Evolutionary conservation across 2,329 filamentous ascomycete genomes (phyloP), one percentile per base, ranked within the genome.

Genomic region (Decorospora gaudefroyi): DNA sequence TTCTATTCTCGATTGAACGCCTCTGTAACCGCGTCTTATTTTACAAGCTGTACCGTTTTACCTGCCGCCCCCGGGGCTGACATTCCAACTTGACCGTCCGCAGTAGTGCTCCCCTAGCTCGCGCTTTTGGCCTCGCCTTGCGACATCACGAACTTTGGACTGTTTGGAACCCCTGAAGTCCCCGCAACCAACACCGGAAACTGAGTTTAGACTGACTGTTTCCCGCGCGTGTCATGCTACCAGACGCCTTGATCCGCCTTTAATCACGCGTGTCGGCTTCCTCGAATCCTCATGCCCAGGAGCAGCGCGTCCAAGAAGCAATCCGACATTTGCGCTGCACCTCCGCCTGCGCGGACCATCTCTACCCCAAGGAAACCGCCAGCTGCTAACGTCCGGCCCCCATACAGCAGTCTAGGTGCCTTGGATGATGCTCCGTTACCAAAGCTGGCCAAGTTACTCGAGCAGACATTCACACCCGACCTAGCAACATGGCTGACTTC

Each of bases 361-460:
- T 28, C 50, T 42, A 44, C 47, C 41, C 36, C 54, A 33, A 39
- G 25, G 39, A 36, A 36, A 28, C 28, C 31, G 30, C 36, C 49
- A 38, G 42, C 38, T 53, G 49, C 37, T 34, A 43, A 31, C 42
- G 36, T 49, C 25, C 47, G 32, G 31, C 44, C 50, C 30, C 41
- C 29, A 27, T 33, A 36, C 35, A 39, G 41, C 41, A 48, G 42
- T 49, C 41, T 19, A 49, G 35, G 52, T 19, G 38, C 42, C 46
- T 28, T 55, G 55, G 61, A 67, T 62, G 42, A 67, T 66, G 66
- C 62, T 51, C 53, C 59, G 51, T 49, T 43, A 51, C 44, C 49
- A 22, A 35, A 43, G 38, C 35, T 34, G 55, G 53, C 53, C 44
- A 48, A 53, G 33, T 48, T 16, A 41, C 41, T 42, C 22, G 51